These are phyloP conservation scores for Lasiosphaeria hispida DNA, from an alignment of 495 filamentous ascomycete genomes.

Conservation along the genomic window DNA sequence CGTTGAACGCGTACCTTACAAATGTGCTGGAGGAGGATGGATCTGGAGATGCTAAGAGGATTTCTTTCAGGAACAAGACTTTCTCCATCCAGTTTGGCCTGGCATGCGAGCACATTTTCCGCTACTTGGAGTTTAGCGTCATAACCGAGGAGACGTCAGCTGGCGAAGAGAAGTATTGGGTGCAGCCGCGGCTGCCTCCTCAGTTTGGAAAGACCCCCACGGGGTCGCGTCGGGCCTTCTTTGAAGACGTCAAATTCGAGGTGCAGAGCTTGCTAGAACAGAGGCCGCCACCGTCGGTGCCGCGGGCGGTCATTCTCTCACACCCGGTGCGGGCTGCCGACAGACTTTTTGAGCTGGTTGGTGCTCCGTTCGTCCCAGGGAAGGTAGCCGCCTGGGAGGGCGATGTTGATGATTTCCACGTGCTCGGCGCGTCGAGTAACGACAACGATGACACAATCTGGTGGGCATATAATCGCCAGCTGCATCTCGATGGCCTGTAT, in stretches of 20 bases:
- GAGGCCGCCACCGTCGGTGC: conserved; percentile 10
- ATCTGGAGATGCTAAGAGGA: conserved; percentile 45
- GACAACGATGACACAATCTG: conserved; percentile 23
- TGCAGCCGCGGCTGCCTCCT: conserved; percentile 22
- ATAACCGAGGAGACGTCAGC: conserved; percentile 20
- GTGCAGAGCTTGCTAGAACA: conserved; percentile 30
- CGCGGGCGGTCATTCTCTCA: conserved; percentile 19
- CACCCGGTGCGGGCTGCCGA: conserved; percentile 11
- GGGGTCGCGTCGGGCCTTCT: conserved; percentile 29
- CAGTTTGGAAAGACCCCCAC: conserved; percentile 24
- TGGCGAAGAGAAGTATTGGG: conserved; percentile 24
- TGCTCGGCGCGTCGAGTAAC: conserved; percentile 22
- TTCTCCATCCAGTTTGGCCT: conserved; percentile 68
- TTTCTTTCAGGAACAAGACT: conserved; percentile 67
- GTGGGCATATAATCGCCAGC: conserved; percentile 30
- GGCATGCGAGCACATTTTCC: conserved; percentile 60
- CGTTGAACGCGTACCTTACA: conserved; percentile 59
- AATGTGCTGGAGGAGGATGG: conserved; percentile 54
- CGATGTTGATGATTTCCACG: conserved; percentile 10
- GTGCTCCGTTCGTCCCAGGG: too few species aligned
- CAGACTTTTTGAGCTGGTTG: too few species aligned
- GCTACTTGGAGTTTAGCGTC: conserved; percentile 59
- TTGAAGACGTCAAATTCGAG: conserved; percentile 35
- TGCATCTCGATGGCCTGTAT: conserved; percentile 16
- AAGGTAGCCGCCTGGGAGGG: not conserved